These are phyloP conservation scores for Hypoxylon sp. DNA, from an alignment of 2,329 filamentous ascomycete species.

Conservation along the genomic window DNA sequence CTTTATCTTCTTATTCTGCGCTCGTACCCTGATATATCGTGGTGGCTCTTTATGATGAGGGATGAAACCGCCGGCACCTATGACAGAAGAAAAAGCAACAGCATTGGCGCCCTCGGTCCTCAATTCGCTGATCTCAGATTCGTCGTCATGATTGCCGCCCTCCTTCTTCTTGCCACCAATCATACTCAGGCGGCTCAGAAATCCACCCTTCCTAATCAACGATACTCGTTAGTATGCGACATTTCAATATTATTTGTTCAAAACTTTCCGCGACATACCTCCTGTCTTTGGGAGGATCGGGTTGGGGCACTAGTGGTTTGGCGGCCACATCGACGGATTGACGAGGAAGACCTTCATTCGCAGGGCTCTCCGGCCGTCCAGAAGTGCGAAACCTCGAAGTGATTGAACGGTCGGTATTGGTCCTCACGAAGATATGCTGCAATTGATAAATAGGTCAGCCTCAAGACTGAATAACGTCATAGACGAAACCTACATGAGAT, in stretches of 20 bases:
- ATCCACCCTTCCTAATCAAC: slow-evolving; percentile 79
- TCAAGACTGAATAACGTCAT: slow-evolving; percentile 17
- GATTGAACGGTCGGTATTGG: slow-evolving; percentile 53
- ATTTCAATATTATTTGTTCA: neutral
- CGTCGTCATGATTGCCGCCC: slow-evolving; percentile 70
- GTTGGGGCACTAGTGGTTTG: slow-evolving; percentile 53
- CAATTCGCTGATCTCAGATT: slow-evolving; percentile 75
- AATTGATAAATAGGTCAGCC: slow-evolving; percentile 23
- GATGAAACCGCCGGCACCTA: slow-evolving; percentile 80
- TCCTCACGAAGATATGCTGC: slow-evolving; percentile 62
- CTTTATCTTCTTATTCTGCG: slow-evolving; percentile 82
- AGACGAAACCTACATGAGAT: slow-evolving; percentile 68
- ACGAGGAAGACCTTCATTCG: slow-evolving; percentile 57
- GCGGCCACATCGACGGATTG: slow-evolving; percentile 58
- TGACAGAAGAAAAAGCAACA: slow-evolving; percentile 81
- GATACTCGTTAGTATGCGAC: slow-evolving; percentile 18
- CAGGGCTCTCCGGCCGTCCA: slow-evolving; percentile 66
- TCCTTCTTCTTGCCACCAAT: slow-evolving; percentile 82
- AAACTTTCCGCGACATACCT: slow-evolving; percentile 65
- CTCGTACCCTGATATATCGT: slow-evolving; percentile 87
- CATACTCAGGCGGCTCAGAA: slow-evolving; percentile 85
- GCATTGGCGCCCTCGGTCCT: slow-evolving; percentile 86
- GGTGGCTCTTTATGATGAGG: slow-evolving; percentile 90
- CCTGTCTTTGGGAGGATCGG: slow-evolving; percentile 70
- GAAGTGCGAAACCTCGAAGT: slow-evolving; percentile 65